Evolutionary conservation across 495 filamentous ascomycete species (phyloP).

Genomic region (Geoglossum glabrum): DNA sequence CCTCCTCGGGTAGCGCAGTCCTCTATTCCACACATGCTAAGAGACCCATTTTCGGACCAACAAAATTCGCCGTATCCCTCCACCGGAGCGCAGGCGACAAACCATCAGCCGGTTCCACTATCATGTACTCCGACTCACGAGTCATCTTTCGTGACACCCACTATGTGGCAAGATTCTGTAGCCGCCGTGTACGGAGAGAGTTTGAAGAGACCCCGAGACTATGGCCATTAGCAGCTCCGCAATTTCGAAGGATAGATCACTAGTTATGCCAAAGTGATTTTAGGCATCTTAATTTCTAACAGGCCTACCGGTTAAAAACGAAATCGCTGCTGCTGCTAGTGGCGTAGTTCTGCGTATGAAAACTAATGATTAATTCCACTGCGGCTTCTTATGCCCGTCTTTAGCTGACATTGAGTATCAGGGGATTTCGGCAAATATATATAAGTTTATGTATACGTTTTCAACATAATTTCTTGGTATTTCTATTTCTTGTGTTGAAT

Average conservation of each 20-base stretch:
- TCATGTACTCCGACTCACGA: constrained; percentile 33
- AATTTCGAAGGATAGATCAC: background rate
- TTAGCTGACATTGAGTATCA: background rate
- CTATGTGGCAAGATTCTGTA: constrained; percentile 93
- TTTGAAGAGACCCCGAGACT: constrained; percentile 56
- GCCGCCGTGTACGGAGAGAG: constrained; percentile 71
- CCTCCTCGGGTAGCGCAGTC: constrained; percentile 9
- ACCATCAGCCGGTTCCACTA: constrained; percentile 25
- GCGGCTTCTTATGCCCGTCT: too few relatives aligned
- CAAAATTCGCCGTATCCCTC: background rate
- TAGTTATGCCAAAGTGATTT: too few relatives aligned
- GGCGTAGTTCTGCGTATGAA: too few relatives aligned
- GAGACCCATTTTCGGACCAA: background rate
- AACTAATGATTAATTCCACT: too few relatives aligned
- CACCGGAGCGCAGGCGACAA: constrained; percentile 9
- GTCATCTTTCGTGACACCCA: constrained; percentile 56
- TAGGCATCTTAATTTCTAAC: background rate
- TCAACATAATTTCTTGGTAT: background rate
- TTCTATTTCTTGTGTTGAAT: background rate
- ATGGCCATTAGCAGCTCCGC: background rate
- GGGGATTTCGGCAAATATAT: background rate
- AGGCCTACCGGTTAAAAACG: background rate
- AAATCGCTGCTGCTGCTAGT: background rate
- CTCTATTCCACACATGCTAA: background rate
- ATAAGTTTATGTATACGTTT: background rate